These are phyloP conservation scores for Beauveria brongniartii DNA, from an alignment of 2,329 filamentous ascomycete species.

Conservation along the genomic window DNA sequence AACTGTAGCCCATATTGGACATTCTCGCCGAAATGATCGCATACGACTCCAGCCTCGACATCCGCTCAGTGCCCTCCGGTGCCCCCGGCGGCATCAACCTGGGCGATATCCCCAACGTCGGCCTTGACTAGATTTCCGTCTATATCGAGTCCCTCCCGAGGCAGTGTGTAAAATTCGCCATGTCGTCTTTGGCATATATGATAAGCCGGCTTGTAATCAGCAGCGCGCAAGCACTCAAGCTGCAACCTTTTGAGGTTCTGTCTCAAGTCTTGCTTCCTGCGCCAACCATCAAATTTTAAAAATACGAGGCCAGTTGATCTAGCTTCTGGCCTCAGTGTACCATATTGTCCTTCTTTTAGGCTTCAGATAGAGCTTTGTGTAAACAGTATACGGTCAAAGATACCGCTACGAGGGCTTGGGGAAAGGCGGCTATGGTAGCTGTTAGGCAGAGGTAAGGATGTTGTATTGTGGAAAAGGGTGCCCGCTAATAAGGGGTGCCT, in stretches of 20 bases:
- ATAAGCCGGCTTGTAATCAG: not conserved
- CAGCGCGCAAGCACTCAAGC: not conserved
- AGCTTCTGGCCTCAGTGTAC: conserved; percentile 26
- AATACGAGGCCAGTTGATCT: not conserved
- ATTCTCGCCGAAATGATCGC: conserved; percentile 98
- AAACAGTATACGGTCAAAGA: conserved; percentile 31
- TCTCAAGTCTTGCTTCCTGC: not conserved
- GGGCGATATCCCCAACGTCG: conserved; percentile 41
- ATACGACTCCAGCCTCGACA: conserved; percentile 66
- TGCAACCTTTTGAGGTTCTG: not conserved
- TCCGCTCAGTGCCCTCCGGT: conserved; percentile 33
- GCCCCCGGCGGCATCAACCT: conserved; percentile 32
- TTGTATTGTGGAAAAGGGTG: too few relatives aligned
- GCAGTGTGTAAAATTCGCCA: not conserved
- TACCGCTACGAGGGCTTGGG: conserved; percentile 21
- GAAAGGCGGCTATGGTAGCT: conserved; percentile 24
- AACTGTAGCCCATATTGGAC: conserved; percentile 74
- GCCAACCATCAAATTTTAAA: not conserved
- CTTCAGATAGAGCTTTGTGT: conserved; percentile 33
- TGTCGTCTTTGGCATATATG: conserved; percentile 5
- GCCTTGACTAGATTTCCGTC: conserved; percentile 40
- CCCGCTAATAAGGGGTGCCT: too few relatives aligned
- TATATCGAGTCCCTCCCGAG: not conserved
- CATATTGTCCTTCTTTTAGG: conserved; percentile 31
- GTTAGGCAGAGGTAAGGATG: too few relatives aligned